A percentile compares a stretch with the other conserved stretches of the same genome.
Conservation (phyloP, 306 rosid genomes). For the barrel medic (Medicago truncatula) region MtrunA17r5.0-ANR NC_053045.1:35946501-35947000, state of each 20-base stretch:
- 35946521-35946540: neutral
- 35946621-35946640: constrained; percentile 59
- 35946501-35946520: neutral
- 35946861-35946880: constrained; percentile 90
- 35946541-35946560: neutral
- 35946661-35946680: constrained; percentile 77
- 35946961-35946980: constrained; percentile 71
- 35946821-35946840: constrained; percentile 70
- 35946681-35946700: constrained; percentile 75
- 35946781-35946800: constrained; percentile 78
- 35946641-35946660: constrained; percentile 76
- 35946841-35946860: constrained; percentile 93
- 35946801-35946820: constrained; percentile 82
- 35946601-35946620: neutral
- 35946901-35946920: constrained; percentile 81
- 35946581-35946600: neutral
- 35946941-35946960: constrained; percentile 88
- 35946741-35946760: constrained; percentile 82
- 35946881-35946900: constrained; percentile 81
- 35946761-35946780: constrained; percentile 75
- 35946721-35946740: constrained; percentile 80
- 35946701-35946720: constrained; percentile 84
- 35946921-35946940: constrained; percentile 82
- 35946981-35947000: constrained; percentile 75
- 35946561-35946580: constrained; percentile 1